Base-by-base conservation (phyloP, 2,329 filamentous ascomycete genomes). In the Alternaria longipes region DNA sequence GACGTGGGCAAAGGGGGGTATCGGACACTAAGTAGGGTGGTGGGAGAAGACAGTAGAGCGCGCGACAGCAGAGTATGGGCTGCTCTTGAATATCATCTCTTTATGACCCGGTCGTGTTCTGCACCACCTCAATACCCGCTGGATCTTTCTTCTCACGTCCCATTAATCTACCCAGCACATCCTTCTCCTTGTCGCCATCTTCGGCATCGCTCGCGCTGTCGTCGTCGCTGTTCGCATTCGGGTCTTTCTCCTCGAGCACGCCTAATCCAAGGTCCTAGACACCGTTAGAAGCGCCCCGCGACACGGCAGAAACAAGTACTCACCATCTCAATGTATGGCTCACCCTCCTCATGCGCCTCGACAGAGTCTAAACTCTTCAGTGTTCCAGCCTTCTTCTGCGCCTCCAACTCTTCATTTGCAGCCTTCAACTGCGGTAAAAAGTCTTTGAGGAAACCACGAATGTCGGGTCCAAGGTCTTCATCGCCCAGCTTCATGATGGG, bases 401-500 rank as follows among this genome's bases (percentile, higher is more conserved):
- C 68, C 62, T 82, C 80, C 12, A 84, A 71, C 54, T 79, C 73
- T 34, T 78, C 74, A 59, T 83, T 83, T 9, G 81, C 80, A 20
- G 78, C 79, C 56, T 76, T 77, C 30, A 84, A 60, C 41, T 79
- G 69, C 6, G 81, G 81, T 30, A 83, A 67, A 57, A 83, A 82
- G 20, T 74, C 69, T 34, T 79, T 78, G 45, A 83, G 71, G 32
- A 80, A 78, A 4, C 64, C 62, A 5, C 72, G 68, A 42, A 79
- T 71, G 28, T 79, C 74, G 5, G 72, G 66, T 1, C 68, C 72
- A 9, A 72, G 42, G 14, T 74, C 74, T 1, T 70, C 60, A 12
- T 67, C 52, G 22, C 64, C 54, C 9, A 76, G 46, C 59, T 69
- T 78, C 62, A 78, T 77, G 26, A 58, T 60, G 2, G 76, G 76